A percentile compares a stretch with the other conserved stretches of the same genome.
These are phyloP conservation scores for Blastobotrys niveus DNA, from an alignment of 1,139 yeast species.

Conservation along the genomic window DNA sequence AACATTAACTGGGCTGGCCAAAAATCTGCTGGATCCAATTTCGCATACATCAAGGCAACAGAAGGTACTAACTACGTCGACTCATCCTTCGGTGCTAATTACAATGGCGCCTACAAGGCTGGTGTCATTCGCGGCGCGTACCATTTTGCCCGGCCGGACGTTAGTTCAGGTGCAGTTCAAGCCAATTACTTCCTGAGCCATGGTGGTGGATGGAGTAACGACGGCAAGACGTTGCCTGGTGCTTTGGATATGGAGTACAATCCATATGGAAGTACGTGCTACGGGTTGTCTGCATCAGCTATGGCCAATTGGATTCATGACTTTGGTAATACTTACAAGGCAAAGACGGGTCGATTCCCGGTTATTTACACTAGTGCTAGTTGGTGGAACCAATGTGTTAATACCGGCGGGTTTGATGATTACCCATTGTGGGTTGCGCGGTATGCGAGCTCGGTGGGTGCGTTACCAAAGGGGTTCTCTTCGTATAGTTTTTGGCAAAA, in stretches of 20 bases:
- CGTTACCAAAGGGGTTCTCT: conserved; percentile 7
- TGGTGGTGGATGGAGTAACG: conserved; percentile 14
- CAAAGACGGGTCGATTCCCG: conserved; percentile 11
- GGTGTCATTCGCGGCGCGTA: conserved; percentile 15
- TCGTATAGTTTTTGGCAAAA: conserved; percentile 10
- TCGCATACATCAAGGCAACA: conserved; percentile 14
- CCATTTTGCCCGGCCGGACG: conserved; percentile 13
- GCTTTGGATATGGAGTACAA: conserved; percentile 12
- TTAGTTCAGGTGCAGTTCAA: conserved; percentile 8
- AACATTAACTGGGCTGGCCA: conserved; percentile 12
- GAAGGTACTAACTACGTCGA: conserved; percentile 10
- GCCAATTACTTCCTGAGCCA: conserved; percentile 11
- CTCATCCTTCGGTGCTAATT: conserved; percentile 7
- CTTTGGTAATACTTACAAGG: conserved; percentile 12
- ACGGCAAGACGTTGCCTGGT: conserved; percentile 15
- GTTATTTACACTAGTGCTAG: conserved; percentile 11
- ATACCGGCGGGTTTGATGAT: conserved; percentile 8
- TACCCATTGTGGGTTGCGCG: conserved; percentile 14
- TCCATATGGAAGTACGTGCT: conserved; percentile 8
- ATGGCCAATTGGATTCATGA: conserved; percentile 11
- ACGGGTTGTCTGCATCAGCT: conserved; percentile 2
- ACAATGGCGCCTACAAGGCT: conserved; percentile 8
- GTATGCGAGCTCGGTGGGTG: conserved; percentile 7
- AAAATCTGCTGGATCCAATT: conserved; percentile 13
- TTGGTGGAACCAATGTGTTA: conserved; percentile 14